A percentile compares a stretch with the other conserved stretches of the same genome.
These are phyloP conservation scores for Fusarium pseudonygamai DNA, from an alignment of 2,329 filamentous ascomycete genomes.

Conservation along the genomic window DNA sequence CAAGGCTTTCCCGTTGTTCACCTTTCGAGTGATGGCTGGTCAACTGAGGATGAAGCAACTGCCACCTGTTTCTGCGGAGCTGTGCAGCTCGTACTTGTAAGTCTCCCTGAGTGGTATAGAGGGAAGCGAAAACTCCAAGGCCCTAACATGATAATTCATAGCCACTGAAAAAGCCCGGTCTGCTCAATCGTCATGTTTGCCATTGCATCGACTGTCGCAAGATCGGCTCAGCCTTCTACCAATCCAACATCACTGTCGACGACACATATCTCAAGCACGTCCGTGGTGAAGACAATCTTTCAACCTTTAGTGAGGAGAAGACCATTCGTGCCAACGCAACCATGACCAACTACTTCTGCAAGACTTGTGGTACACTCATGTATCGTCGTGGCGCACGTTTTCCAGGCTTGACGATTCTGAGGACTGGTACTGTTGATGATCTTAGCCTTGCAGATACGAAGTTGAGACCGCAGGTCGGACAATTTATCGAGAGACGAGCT, in stretches of 20 bases:
- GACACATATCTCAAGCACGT: background rate
- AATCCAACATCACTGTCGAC: background rate
- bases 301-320: background rate
- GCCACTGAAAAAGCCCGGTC: background rate
- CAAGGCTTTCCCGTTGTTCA: background rate
- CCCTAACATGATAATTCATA: background rate
- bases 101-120: accelerated
- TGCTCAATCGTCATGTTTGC: background rate
- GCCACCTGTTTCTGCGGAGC: background rate
- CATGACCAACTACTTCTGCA: slow-evolving; percentile 72
- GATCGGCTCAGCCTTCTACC: slow-evolving; percentile 1
- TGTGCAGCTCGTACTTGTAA: background rate
- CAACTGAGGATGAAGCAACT: background rate
- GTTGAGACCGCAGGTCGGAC: slow-evolving; percentile 63
- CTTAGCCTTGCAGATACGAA: slow-evolving; percentile 65
- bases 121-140: background rate
- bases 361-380: slow-evolving; percentile 68
- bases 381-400: slow-evolving; percentile 59
- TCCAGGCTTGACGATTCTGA: slow-evolving; percentile 58
- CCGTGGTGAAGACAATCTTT: background rate
- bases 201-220: slow-evolving; percentile 3
- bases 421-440: slow-evolving; percentile 71
- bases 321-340: background rate
- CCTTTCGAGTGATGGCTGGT: background rate
- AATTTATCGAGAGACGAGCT: slow-evolving; percentile 62